phyloP scores from a whole-genome alignment of 2,329 filamentous ascomycete species.

The Thielaviopsis musarum region DNA sequence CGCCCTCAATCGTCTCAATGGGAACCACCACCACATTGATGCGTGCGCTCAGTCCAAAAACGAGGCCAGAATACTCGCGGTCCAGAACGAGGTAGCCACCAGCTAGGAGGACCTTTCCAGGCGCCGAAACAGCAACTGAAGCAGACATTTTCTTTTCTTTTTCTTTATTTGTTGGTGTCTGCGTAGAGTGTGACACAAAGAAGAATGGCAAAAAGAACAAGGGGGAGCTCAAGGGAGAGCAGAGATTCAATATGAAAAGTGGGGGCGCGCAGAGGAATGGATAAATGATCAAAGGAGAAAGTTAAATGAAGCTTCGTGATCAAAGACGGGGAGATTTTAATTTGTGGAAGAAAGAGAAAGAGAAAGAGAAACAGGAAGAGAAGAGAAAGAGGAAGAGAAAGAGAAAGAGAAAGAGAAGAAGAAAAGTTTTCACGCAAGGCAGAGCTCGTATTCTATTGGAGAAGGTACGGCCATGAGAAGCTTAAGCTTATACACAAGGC shows the following conservation, averaged over 20 bases:
- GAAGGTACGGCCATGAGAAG: too few relatives aligned
- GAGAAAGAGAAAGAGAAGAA: not conserved
- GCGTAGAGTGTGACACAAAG: not conserved
- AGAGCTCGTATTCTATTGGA: too few relatives aligned
- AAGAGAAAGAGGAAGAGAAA: not conserved
- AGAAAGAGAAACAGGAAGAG: not conserved
- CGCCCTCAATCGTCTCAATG: constrained; percentile 42
- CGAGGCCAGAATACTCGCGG: constrained; percentile 61
- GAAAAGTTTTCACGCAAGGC: not conserved
- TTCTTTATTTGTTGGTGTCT: not conserved
- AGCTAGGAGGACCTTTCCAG: constrained; percentile 87
- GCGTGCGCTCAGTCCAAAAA: constrained; percentile 50
- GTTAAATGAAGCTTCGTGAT: not conserved
- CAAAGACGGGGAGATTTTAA: not conserved
- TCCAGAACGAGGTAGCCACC: constrained; percentile 93
- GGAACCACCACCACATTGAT: constrained; percentile 47
- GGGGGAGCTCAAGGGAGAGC: not conserved
- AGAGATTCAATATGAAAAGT: too few relatives aligned
- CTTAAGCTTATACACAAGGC: too few relatives aligned
- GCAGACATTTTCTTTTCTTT: not conserved
- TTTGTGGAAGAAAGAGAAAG: not conserved
- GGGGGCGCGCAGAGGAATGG: too few relatives aligned
- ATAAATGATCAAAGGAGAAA: not conserved
- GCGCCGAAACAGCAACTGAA: constrained; percentile 59
- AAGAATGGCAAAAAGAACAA: not conserved